Evolutionary conservation across 2,329 filamentous ascomycete genomes (phyloP).

Genomic region (Microdochium nivale): DNA sequence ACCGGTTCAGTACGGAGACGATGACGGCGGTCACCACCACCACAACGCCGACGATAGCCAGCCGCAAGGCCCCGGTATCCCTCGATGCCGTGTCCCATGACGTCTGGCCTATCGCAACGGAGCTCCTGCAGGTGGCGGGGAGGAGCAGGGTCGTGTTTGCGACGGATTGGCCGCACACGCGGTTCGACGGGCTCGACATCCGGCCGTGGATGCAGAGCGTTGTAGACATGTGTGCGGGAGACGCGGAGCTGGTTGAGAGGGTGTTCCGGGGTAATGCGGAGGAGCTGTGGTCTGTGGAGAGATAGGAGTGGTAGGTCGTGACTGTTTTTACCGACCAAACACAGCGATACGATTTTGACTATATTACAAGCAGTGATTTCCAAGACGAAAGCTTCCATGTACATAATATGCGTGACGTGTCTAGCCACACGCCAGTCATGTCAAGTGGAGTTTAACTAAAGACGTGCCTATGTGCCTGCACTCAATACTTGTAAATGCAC

Average conservation of each 20-base stretch:
- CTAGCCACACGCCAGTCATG: too few relatives aligned
- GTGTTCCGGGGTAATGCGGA: conserved; percentile 49
- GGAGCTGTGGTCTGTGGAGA: conserved; percentile 27
- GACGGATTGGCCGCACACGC: conserved; percentile 57
- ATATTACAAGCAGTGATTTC: too few relatives aligned
- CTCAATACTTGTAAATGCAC: too few relatives aligned
- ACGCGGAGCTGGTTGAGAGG: conserved; percentile 33
- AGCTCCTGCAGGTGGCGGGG: conserved; percentile 36
- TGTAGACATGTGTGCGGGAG: conserved; percentile 40
- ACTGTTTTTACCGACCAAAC: too few relatives aligned
- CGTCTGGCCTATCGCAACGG: conserved; percentile 36
- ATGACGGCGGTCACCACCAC: background rate
- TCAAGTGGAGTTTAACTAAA: too few relatives aligned
- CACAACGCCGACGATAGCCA: too few relatives aligned
- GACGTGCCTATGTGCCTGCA: too few relatives aligned
- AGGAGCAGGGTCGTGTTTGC: conserved; percentile 43
- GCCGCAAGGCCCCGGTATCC: too few relatives aligned
- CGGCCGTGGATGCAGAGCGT: conserved; percentile 43
- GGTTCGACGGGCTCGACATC: conserved; percentile 49
- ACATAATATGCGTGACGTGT: too few relatives aligned
- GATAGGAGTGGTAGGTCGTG: background rate
- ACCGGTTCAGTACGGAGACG: conserved; percentile 39
- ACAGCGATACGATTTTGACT: too few relatives aligned
- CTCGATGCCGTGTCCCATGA: conserved; percentile 14
- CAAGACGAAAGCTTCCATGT: too few relatives aligned